Evolutionary conservation across 164 flowering plant species (phyloP).

Genomic region (Nymphaea thermarum): DNA sequence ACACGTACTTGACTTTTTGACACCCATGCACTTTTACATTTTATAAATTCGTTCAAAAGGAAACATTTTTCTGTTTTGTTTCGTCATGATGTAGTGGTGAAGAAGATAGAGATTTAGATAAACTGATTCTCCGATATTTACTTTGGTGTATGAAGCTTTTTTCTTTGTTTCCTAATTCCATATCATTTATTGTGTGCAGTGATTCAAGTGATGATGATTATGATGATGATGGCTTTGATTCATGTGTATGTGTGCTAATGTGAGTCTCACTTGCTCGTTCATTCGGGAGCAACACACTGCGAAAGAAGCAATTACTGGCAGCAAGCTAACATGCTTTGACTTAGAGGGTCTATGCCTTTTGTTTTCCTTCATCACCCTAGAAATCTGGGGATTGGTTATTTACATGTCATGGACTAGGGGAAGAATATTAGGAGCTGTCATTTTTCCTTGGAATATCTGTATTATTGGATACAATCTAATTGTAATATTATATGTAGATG

Average conservation of each 20-base stretch:
- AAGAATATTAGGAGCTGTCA: neutral
- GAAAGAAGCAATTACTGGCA: neutral
- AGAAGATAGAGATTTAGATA: too few relatives aligned
- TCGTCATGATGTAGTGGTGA: too few relatives aligned
- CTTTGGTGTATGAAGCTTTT: neutral
- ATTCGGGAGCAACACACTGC: neutral
- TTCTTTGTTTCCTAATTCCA: neutral
- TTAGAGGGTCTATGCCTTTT: neutral
- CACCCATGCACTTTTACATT: too few relatives aligned
- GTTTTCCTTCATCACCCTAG: neutral
- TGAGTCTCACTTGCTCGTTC: conserved; percentile 18
- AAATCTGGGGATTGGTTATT: neutral
- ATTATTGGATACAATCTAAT: too few relatives aligned
- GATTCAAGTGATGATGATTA: conserved; percentile 59
- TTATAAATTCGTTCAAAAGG: too few relatives aligned
- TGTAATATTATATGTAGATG: neutral
- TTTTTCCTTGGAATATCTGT: neutral
- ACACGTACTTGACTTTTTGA: too few relatives aligned
- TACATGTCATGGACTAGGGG: neutral
- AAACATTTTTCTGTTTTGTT: too few relatives aligned
- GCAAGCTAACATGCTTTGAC: neutral
- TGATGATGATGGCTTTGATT: conserved; percentile 55
- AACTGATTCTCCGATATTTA: neutral
- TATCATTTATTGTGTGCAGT: conserved; percentile 23
- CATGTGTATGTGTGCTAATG: conserved; percentile 72